Evolutionary conservation across 805 yeast genomes (phyloP), one percentile per base, ranked within the genome.

Genomic region (Wickerhamiella spandovensis): DNA sequence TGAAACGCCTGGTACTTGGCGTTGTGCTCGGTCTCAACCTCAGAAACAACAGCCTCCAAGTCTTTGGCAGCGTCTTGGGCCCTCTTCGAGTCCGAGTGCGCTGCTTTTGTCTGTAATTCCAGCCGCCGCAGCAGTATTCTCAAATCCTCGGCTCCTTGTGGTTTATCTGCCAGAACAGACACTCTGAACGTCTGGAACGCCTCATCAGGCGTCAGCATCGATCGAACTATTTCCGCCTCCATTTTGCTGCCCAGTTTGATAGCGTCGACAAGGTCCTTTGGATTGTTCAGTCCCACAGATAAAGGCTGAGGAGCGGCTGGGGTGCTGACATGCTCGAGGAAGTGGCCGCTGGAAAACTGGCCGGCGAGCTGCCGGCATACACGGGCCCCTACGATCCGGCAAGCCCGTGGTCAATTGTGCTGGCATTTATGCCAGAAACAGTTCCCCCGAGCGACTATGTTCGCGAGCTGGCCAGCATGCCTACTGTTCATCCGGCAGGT

Each of bases 361-460:
- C 39, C 39, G 39, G 39, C 39, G 10, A 35, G 13, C 20, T 35
- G 39, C 39, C 39, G n/a, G 24, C 32, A 5, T 54, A 48, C 45
- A 23, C 5, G 5, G 22, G 48, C 15, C 54, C 57, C 9, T 54
- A 46, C 30, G 57, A 56, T 13, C 53, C 64, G 1, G 46, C 50
- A 6, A 59, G 62, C 21, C 68, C 67, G 5, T 57, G 58, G 50
- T 51, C 63, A 2, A 50, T 67, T 22, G 41, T 58, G 8, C 49
- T 66, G 30, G 52, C 57, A 22, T 55, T 64, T 35, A 44, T 59
- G 41, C 70, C 70, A 2, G 68, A 59, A 37, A 55, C 66, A 0
- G 48, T 52, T 10, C 53, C 58, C 13, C 61, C 63, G 15, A 28
- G 38, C 45, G 42, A 5, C 2, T 46, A n/a, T 58, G 58, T 52